Base-by-base conservation (phyloP, 2,329 filamentous ascomycete species). In the Metarhizium robertsii region DNA sequence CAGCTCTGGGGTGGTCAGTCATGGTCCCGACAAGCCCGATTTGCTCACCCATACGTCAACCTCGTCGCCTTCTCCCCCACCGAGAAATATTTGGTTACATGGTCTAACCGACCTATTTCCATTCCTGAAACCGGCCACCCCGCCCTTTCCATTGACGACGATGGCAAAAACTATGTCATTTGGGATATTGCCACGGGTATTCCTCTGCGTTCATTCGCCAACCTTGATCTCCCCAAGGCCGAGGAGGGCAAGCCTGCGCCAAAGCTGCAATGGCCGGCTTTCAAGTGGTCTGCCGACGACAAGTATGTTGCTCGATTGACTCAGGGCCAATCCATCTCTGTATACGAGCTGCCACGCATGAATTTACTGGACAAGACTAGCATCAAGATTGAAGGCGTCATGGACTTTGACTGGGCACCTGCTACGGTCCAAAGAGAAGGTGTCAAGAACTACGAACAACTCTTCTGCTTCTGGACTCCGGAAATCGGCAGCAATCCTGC, bases 241-340 rank as follows among this genome's bases (percentile, higher is more conserved):
- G 72, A 73, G 58, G 78, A 81, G 51, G 74, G 75, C 42, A 95
- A 95, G 79, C 72, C 73, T 47, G 73, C 74, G 13, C 90, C 91
- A 73, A 96, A 96, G 81, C 85, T 95, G 64, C 89, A 94, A 68
- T 99, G 94, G 94, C 94, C 94, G 29, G 92, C 92, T 2, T 99
- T 99, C 84, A 99, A 99, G 78, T 99, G 94, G 94, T 97, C 94
- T 34, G 79, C 94, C 3, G 94, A 99, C 68, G 91, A 96, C 75
- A 94, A 95, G 73, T 99, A 96, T 70, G 92, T 97, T 59, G 94
- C 94, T 25, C 86, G 94, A 60, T 85, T 97, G 77, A 90, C 85
- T 59, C 91, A 90, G 61, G 88, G 88, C 61, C 84, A 91, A 63
- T 90, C 89, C 55, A 95, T 99, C 67, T 94, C 90, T 53, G 84